phyloP scores from a whole-genome alignment of 371 early-diverging fungal species.

The Cokeromyces recurvatus region DNA sequence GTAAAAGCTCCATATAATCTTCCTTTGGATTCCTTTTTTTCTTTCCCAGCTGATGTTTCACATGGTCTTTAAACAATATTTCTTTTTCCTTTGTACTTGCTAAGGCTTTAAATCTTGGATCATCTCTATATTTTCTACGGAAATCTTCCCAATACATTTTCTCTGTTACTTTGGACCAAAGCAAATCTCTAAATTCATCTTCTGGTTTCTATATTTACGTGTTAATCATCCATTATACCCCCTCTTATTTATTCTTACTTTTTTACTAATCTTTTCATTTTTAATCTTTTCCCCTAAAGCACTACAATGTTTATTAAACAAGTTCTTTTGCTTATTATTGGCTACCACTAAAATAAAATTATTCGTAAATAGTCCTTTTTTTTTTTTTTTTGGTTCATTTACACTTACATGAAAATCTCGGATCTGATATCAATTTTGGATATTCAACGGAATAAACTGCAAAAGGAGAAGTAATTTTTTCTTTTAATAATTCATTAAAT shows the following conservation, averaged over 20 bases:
- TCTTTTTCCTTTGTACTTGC: slow-evolving; percentile 45
- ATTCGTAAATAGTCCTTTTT: too few relatives aligned
- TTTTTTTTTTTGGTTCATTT: too few relatives aligned
- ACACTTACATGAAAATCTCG: slow-evolving; percentile 47
- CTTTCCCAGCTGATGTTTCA: slow-evolving; percentile 28
- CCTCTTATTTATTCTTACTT: slow-evolving; percentile 32
- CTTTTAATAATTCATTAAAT: slow-evolving; percentile 57
- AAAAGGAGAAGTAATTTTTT: slow-evolving; percentile 68
- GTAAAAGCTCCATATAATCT: slow-evolving; percentile 44
- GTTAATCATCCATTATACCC: slow-evolving; percentile 3
- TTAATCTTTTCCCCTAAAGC: slow-evolving; percentile 51
- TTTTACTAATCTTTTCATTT: slow-evolving; percentile 33
- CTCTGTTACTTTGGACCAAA: slow-evolving; percentile 39
- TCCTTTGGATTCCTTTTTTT: slow-evolving; percentile 27
- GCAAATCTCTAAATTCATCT: slow-evolving; percentile 46
- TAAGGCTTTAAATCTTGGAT: slow-evolving; percentile 48
- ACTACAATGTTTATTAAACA: slow-evolving; percentile 71
- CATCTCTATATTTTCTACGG: slow-evolving; percentile 54
- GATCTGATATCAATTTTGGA: slow-evolving; percentile 53
- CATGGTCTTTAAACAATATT: slow-evolving; percentile 51
- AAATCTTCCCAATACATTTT: slow-evolving; percentile 65
- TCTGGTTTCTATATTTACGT: slow-evolving; percentile 35
- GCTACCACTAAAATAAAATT: slow-evolving; percentile 29
- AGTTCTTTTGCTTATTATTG: slow-evolving; percentile 41
- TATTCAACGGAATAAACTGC: slow-evolving; percentile 69